A percentile compares a stretch with the other conserved stretches of the same genome.
phyloP scores from a whole-genome alignment of 179 eudicot genomes.

The Camellia oleifera region DNA sequence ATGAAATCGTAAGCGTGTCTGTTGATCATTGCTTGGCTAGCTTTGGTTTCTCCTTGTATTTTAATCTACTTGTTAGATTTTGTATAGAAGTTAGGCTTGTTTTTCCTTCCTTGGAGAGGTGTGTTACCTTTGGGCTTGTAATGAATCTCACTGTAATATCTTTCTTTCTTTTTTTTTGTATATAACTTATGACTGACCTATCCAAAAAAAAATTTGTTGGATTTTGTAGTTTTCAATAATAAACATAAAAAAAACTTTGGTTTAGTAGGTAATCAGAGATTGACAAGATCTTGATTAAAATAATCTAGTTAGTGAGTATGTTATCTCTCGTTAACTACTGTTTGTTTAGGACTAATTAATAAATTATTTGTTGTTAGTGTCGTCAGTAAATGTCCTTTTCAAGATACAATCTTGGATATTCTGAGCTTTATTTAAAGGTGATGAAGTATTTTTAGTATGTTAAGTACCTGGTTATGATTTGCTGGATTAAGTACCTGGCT shows the following conservation, averaged over 20 bases:
- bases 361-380: background rate
- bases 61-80: no score
- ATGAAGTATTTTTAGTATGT: background rate
- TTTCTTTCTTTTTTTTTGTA: no score
- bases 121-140: no score
- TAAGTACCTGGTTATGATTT: no score
- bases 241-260: background rate
- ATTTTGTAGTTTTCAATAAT: background rate
- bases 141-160: no score
- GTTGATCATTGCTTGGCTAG: no score
- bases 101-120: no score
- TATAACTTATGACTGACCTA: no score
- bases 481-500: no score
- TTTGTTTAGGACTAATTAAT: background rate
- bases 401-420: background rate
- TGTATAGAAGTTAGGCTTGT: no score
- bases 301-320: background rate
- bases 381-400: background rate
- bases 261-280: background rate
- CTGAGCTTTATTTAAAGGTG: background rate
- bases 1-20: no score
- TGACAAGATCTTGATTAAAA: background rate
- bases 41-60: no score
- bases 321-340: background rate
- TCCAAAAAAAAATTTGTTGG: background rate